These are phyloP conservation scores for Diutina sp. DNA, from an alignment of 1,139 yeast species.

Conservation along the genomic window DNA sequence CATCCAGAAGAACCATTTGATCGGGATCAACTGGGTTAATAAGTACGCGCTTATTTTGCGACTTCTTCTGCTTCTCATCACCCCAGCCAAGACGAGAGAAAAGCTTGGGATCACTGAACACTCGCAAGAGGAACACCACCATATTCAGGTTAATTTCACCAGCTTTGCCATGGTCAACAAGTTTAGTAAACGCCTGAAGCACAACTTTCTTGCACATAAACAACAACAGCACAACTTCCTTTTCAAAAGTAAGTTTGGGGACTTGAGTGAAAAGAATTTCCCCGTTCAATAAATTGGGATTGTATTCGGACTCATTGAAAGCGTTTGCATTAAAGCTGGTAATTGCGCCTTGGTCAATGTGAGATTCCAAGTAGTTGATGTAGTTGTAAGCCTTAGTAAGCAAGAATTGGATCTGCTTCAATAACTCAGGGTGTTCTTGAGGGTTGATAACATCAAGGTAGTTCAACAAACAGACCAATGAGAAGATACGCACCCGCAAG, in stretches of 20 bases:
- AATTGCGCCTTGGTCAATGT: constrained; percentile 17
- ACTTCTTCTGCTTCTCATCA: constrained; percentile 13
- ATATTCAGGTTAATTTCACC: constrained; percentile 32
- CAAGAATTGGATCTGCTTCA: constrained; percentile 29
- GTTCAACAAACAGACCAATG: constrained; percentile 31
- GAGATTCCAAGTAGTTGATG: constrained; percentile 22
- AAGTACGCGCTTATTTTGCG: constrained; percentile 4
- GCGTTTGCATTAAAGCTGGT: constrained; percentile 18
- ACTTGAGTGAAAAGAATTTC: constrained; percentile 18
- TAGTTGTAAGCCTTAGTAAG: constrained; percentile 31
- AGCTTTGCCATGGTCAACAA: constrained; percentile 17
- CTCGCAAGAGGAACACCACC: constrained; percentile 25
- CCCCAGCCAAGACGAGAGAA: constrained; percentile 14
- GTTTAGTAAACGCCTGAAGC: constrained; percentile 26
- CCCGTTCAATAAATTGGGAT: constrained; percentile 15
- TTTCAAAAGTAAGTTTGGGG: constrained; percentile 15
- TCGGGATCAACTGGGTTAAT: constrained; percentile 15
- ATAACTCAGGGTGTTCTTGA: constrained; percentile 17
- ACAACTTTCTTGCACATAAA: constrained; percentile 28
- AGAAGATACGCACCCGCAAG: constrained; percentile 32
- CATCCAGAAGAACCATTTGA: constrained; percentile 16
- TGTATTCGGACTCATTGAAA: constrained; percentile 19
- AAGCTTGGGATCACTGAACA: constrained; percentile 25
- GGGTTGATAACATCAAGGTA: constrained; percentile 18
- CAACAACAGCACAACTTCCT: constrained; percentile 18